Evolutionary conservation across 257 asterid genomes (phyloP), one percentile per base, ranked within the genome.

Genomic region (Solanum commersonii): DNA sequence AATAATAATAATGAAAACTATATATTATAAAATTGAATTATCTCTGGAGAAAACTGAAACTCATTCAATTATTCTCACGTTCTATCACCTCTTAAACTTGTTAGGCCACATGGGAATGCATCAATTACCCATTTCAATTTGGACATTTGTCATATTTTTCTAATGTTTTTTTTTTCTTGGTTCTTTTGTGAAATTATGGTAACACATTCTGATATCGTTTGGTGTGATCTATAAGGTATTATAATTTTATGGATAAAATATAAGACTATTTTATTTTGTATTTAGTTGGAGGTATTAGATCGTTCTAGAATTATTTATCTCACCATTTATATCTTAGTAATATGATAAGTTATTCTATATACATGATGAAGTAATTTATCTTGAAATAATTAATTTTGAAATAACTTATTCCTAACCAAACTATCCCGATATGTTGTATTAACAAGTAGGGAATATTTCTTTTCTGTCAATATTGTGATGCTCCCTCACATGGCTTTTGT

Each of bases 31-130:
- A 85, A 60, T 60, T 84, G 3, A 85, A 27, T 85, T 85, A 85
- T 85, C 40, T 13, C 79, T 63, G 38, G 29, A 60, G 79, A 65
- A 84, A 60, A 46, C 60, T 29, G 44, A 16, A 38, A 31, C 74
- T 84, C 78, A 84, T 65, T 84, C 87, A 85, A 85, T 85, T 85
- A 85, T 85, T 65, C 87, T 78, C 87, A 85, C 29, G 87, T 85
- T 85, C 37, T 84, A 33, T 84, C 72, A 20, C 49, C 70, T 49
- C 44, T 37, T 35, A 73, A 42, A 76, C 37, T 42, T 63, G 60
- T 3, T 23, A 84, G 18, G 14, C 34, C 87, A 84, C 87, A 84
- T 84, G 87, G 87, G 84, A 42, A 40, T 78, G 63, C 63, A 78
- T 78, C 65, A 40, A 78, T 14, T 23, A 42, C n/a, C 34, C 67